A percentile compares a stretch with the other conserved stretches of the same genome.
These are phyloP conservation scores for Kodamaea suecica DNA, from an alignment of 1,139 yeast species.

Conservation along the genomic window DNA sequence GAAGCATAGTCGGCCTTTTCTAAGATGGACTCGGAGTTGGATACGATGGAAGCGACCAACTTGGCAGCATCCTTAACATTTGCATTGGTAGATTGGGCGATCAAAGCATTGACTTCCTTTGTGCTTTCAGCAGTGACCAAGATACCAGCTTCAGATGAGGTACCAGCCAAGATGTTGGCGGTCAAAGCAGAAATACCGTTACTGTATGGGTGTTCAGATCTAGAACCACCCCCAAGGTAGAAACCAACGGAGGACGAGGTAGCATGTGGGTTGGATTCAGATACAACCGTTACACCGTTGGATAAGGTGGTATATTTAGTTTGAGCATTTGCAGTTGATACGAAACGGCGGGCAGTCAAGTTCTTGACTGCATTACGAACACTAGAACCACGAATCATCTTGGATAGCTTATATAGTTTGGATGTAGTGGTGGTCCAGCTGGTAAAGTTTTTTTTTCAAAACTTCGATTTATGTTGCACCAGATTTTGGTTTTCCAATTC, in stretches of 20 bases:
- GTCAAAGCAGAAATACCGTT: slow-evolving; percentile 74
- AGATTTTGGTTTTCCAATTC: slow-evolving; percentile 8
- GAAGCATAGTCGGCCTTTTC: slow-evolving; percentile 34
- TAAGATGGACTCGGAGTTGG: slow-evolving; percentile 31
- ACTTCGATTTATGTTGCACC: slow-evolving; percentile 4
- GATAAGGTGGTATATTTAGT: slow-evolving; percentile 68
- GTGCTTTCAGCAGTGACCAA: slow-evolving; percentile 42
- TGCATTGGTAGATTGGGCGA: slow-evolving; percentile 49
- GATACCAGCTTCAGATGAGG: slow-evolving; percentile 42
- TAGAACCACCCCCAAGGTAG: slow-evolving; percentile 72
- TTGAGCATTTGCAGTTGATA: slow-evolving; percentile 56
- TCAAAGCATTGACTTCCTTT: slow-evolving; percentile 54
- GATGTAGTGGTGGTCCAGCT: too few species aligned
- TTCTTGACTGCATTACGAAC: slow-evolving; percentile 31
- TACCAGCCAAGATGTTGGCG: slow-evolving; percentile 45
- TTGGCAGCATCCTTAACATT: slow-evolving; percentile 44
- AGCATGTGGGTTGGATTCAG: slow-evolving; percentile 59
- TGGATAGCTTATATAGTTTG: slow-evolving; percentile 4
- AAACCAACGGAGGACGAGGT: slow-evolving; percentile 63
- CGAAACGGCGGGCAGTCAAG: slow-evolving; percentile 49
- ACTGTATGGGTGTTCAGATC: slow-evolving; percentile 74
- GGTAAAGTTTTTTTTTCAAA: slow-evolving; percentile 7
- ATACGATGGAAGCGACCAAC: slow-evolving; percentile 34
- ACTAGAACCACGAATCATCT: slow-evolving; percentile 40
- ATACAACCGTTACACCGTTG: slow-evolving; percentile 71